These are phyloP conservation scores for Trichoderma citrinoviride DNA, from an alignment of 2,329 filamentous ascomycete species.

Conservation along the genomic window DNA sequence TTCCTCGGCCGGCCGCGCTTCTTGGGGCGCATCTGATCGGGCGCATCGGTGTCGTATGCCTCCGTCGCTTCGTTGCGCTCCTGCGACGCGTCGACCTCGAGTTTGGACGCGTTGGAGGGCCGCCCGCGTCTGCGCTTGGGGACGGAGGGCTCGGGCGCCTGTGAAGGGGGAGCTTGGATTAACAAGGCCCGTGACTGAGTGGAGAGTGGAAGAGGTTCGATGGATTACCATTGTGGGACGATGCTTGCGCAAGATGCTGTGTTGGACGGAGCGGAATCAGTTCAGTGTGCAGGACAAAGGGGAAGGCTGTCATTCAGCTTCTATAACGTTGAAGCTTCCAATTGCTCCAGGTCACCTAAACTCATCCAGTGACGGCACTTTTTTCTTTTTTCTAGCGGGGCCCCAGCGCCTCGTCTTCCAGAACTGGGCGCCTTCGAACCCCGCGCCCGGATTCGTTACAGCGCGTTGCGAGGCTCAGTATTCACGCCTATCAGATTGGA, in stretches of 20 bases:
- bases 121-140: slow-evolving; percentile 46
- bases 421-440: slow-evolving; percentile 12
- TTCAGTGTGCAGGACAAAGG: neutral
- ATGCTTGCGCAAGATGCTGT: neutral
- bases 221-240: slow-evolving; percentile 9
- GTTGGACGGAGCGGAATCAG: neutral
- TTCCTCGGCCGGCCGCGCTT: slow-evolving; percentile 30
- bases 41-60: slow-evolving; percentile 27
- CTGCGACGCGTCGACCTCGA: slow-evolving; percentile 30
- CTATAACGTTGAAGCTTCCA: neutral
- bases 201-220: neutral
- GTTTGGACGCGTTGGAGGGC: slow-evolving; percentile 42
- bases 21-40: slow-evolving; percentile 27
- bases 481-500: neutral
- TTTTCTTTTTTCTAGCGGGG: neutral
- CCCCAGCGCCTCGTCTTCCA: slow-evolving; percentile 1
- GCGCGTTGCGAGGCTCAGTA: neutral
- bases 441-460: neutral
- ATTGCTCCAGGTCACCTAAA: neutral
- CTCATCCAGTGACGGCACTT: slow-evolving; percentile 10
- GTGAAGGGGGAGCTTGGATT: neutral
- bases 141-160: slow-evolving; percentile 31
- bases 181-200: neutral
- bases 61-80: slow-evolving; percentile 22
- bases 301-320: neutral